Evolutionary conservation across 257 asterid species (phyloP).

Genomic region (Capsicum rhomboideum): DNA sequence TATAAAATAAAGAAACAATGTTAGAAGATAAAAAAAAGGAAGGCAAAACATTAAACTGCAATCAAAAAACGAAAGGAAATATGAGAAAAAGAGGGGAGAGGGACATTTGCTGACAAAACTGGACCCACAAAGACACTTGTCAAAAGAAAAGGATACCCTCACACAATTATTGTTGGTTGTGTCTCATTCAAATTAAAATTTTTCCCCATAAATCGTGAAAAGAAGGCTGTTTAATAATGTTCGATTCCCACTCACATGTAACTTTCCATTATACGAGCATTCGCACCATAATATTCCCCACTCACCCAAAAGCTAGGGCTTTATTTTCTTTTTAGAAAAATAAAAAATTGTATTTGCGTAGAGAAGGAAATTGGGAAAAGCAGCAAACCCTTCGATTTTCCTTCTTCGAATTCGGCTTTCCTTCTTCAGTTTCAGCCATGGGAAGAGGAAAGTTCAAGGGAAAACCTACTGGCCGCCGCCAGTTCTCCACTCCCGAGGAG

Average conservation of each 20-base stretch:
- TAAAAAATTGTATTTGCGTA: neutral
- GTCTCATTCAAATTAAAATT: too few relatives aligned
- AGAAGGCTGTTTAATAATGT: neutral
- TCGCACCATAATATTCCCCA: neutral
- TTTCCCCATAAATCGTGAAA: neutral
- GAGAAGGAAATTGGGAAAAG: neutral
- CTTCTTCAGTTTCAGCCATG: slow-evolving; percentile 13
- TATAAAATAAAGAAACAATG: too few relatives aligned
- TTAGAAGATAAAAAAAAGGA: too few relatives aligned
- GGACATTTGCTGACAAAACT: too few relatives aligned
- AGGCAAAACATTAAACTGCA: too few relatives aligned
- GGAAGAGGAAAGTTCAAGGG: slow-evolving; percentile 49
- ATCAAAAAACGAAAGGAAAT: too few relatives aligned
- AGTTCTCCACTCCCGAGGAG: slow-evolving; percentile 40
- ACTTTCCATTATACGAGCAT: neutral
- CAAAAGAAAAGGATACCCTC: too few relatives aligned
- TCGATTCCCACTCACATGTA: neutral
- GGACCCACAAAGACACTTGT: too few relatives aligned
- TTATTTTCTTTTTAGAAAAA: neutral
- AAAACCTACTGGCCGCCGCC: slow-evolving; percentile 53
- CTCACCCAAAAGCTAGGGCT: neutral
- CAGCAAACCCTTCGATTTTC: neutral
- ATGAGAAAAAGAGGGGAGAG: too few relatives aligned
- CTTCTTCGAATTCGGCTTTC: neutral
- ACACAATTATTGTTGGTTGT: too few relatives aligned